Base-by-base conservation (phyloP, 441 rosid genomes). In the Eugenia klotzschiana region DNA sequence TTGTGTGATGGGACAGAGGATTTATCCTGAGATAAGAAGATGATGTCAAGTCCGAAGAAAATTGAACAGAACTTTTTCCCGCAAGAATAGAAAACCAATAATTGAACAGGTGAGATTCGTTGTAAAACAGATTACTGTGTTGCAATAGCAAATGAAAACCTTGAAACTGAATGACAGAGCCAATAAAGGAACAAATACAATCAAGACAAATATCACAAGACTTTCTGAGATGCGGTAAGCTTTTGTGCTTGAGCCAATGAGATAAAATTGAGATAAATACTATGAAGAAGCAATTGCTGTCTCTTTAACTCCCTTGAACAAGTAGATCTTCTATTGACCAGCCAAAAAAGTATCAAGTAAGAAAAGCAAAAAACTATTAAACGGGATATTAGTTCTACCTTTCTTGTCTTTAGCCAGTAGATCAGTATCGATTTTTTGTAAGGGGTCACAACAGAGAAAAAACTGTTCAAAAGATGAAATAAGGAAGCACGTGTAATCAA, bases 11-110 rank as follows among this genome's bases (percentile, higher is more conserved):
- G 88, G 84, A 85, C 51, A 43, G 95, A 88, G 83, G 96, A 88
- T 91, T 95, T 96, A 4, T 95, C 99, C 99, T 96, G 95, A 87
- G 84, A 91, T 90, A 73, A 87, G 91, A 90, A 69, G 92, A 91
- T 89, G 87, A 86, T 85, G 89, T 84, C 82, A 86, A 87, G 87
- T 87, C 90, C 85, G 87, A 91, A 83, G 83, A 84, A 88, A 84
- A 79, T 69, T 69, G 23, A 33, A 69, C 46, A 37, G 23, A 69
- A 37, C n/a, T 20, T 40, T 69, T 37, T 23, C 5, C 46, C 77
- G 20, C 25, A 4, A 37, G n/a, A 37, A 69, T 40, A 69, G 9
- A 69, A 69, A 69, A 69, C 43, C 25, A 69, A 69, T 29, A 20
- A 37, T 64, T 69, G 43, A 37, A 69, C 46, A 69, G 16, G 46